phyloP scores from a whole-genome alignment of 768 basidiomycete species.

The Lyophyllum shimeji region DNA sequence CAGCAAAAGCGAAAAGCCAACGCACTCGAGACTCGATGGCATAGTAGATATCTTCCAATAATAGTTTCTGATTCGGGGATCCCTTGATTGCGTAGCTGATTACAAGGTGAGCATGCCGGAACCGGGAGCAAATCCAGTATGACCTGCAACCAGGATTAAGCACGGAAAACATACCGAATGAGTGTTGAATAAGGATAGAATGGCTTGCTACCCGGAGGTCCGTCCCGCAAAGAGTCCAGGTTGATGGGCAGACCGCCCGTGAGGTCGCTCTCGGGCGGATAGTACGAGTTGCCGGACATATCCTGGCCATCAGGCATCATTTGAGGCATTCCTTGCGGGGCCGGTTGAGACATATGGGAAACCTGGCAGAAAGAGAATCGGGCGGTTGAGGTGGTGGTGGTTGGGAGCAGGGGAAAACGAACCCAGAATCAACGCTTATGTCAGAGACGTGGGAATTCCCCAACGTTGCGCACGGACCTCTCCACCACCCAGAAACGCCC shows the following conservation, averaged over 20 bases:
- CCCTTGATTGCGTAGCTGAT: conserved; percentile 88
- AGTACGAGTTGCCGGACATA: conserved; percentile 62
- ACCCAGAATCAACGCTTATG: conserved; percentile 48
- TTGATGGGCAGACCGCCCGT: conserved; percentile 85
- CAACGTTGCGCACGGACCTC: conserved; percentile 58
- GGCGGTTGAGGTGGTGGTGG: conserved; percentile 44
- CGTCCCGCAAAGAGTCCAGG: conserved; percentile 83
- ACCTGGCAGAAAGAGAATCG: conserved; percentile 26
- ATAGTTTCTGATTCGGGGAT: conserved; percentile 81
- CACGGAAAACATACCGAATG: conserved; percentile 62
- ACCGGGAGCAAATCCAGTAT: conserved; percentile 9
- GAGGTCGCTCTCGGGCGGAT: conserved; percentile 74
- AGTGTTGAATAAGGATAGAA: conserved; percentile 92
- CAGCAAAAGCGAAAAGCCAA: conserved; percentile 16
- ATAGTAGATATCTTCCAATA: conserved; percentile 90
- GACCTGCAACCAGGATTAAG: conserved; percentile 12
- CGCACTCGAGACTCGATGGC: conserved; percentile 86
- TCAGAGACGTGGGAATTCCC: conserved; percentile 60
- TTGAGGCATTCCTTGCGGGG: conserved; percentile 58
- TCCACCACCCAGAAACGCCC: conserved; percentile 17
- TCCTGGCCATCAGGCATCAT: conserved; percentile 66
- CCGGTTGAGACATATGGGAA: conserved; percentile 46
- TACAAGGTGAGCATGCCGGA: conserved; percentile 11
- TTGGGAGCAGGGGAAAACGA: conserved; percentile 42
- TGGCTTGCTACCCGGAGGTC: conserved; percentile 86